Base-by-base conservation (phyloP, 176 grass and related monocot species). In the Carex kokanica region DNA sequence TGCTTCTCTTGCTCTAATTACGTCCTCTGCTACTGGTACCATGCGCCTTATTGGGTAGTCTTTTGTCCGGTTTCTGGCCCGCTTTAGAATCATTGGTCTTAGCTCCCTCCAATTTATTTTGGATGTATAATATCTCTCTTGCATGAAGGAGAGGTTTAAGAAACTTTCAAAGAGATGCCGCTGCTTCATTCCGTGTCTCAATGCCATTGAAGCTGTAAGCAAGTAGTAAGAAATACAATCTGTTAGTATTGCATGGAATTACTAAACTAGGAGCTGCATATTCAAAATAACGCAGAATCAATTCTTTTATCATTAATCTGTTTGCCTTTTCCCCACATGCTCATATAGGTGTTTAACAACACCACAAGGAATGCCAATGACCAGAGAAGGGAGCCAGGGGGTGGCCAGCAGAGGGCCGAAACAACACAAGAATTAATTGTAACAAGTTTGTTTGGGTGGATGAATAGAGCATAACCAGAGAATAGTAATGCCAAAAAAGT, bases 21-120 rank as follows among this genome's bases (percentile, higher is more conserved):
- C 96, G 49, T 93, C 93, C 64, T 95, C 62, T 1, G 89, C 96
- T 6, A 95, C 89, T 55, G 91, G 96, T 64, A 89, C 87, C 93
- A 98, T 98, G 5, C 61, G 80, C 64, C 67, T 87, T 66, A 98
- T 80, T 40, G 93, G 96, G 83, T 98, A 98, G 0, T 95, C 86
- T 27, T 88, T 91, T 25, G 91, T 58, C 5, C 93, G 84, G 52
- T 82, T 89, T 71, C 57, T 88, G 20, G 95, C 91, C 87, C 96
- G 92, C 87, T 93, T 95, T 4, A 98, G 80, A 83, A 98, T 98
- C 93, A 95, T 88, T 9, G 96, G 96, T 53, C 88, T 88, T 63
- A 98, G 86, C 61, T 93, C 87, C 65, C 81, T 95, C 96, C 91
- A 98, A 55, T 98, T 83, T 68, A 98, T 72, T 81, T 88, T 91